Conservation (phyloP, 768 basidiomycete genomes). For the Paxillus involutus region DNA sequence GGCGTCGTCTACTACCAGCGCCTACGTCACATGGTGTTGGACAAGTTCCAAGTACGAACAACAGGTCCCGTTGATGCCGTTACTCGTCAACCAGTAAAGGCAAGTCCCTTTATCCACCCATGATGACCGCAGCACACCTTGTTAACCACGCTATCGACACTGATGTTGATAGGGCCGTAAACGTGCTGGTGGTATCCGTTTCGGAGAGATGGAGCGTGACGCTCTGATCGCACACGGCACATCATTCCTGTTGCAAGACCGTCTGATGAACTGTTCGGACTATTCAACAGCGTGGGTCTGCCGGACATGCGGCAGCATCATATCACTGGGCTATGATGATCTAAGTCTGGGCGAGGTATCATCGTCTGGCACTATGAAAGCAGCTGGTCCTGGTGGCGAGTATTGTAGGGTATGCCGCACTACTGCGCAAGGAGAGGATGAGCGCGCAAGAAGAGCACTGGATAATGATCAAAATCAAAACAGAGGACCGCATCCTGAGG, state of each 20-base stretch:
- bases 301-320: conserved; percentile 91
- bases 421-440: conserved; percentile 61
- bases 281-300: conserved; percentile 99
- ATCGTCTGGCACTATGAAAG: conserved; percentile 47
- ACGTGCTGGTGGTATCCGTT: conserved; percentile 97
- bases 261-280: conserved; percentile 99
- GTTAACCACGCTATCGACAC: conserved; percentile 1
- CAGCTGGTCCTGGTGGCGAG: conserved; percentile 81
- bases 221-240: conserved; percentile 98
- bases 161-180: conserved; percentile 75
- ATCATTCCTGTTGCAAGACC: conserved; percentile 96
- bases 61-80: conserved; percentile 96
- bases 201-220: conserved; percentile 99
- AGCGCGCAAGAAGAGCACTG: conserved; percentile 56
- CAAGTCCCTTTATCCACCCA: conserved; percentile 30
- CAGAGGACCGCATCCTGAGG: conserved; percentile 43
- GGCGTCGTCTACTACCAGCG: conserved; percentile 99
- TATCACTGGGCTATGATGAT: conserved; percentile 96
- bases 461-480: conserved; percentile 53
- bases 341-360: conserved; percentile 66
- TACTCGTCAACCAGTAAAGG: conserved; percentile 97
- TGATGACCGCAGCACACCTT: background rate
- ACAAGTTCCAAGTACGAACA: conserved; percentile 99
- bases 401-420: conserved; percentile 94
- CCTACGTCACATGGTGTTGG: conserved; percentile 97